These are phyloP conservation scores for Fusarium palustre DNA, from an alignment of 2,329 filamentous ascomycete species.

Conservation along the genomic window DNA sequence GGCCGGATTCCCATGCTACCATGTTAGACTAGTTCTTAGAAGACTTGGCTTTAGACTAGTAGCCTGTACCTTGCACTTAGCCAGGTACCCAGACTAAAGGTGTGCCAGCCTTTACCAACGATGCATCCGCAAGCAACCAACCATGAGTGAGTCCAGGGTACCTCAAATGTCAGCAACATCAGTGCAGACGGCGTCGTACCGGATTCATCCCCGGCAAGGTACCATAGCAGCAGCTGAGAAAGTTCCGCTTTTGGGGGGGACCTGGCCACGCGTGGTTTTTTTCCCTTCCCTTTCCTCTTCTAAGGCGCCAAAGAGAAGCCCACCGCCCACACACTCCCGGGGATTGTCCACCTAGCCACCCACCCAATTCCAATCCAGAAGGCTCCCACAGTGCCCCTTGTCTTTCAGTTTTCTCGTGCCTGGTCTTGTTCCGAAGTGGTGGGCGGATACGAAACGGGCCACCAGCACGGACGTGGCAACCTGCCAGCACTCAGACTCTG, in stretches of 20 bases:
- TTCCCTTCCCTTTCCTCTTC: background rate
- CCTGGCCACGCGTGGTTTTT: constrained; percentile 43
- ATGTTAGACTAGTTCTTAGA: constrained; percentile 32
- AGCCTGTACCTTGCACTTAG: constrained; percentile 23
- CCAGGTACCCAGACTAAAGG: constrained; percentile 30
- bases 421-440: constrained; percentile 24
- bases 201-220: constrained; percentile 32
- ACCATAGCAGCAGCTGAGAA: constrained; percentile 23
- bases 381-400: constrained; percentile 22
- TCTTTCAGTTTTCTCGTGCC: constrained; percentile 26
- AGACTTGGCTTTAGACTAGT: constrained; percentile 40
- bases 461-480: constrained; percentile 44
- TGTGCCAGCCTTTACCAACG: constrained; percentile 28
- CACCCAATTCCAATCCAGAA: background rate
- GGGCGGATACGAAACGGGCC: constrained; percentile 28
- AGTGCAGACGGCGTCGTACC: constrained; percentile 32
- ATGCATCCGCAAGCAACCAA: constrained; percentile 32
- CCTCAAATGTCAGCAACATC: constrained; percentile 19
- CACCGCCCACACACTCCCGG: constrained; percentile 8
- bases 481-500: constrained; percentile 27
- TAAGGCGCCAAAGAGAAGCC: constrained; percentile 9
- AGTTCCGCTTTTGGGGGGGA: constrained; percentile 24
- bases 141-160: constrained; percentile 17
- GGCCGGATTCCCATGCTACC: constrained; percentile 28
- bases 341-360: background rate